phyloP scores from a whole-genome alignment of 305 asterid genomes.

The Fraxinus floribunda region DNA sequence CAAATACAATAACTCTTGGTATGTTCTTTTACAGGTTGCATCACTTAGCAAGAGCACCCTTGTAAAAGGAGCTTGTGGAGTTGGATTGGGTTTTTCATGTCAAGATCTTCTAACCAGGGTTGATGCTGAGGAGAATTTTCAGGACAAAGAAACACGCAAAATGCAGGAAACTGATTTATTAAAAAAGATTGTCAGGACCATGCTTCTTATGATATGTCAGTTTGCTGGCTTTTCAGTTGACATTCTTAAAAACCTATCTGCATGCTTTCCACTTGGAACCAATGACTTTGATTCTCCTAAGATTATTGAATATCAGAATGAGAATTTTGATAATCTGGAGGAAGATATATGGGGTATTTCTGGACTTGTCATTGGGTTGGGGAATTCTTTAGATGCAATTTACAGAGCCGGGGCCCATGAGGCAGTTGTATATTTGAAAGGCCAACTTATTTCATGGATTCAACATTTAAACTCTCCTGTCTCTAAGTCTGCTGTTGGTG shows the following conservation, averaged over 20 bases:
- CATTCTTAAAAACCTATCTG: slow-evolving; percentile 47
- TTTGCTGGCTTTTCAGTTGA: slow-evolving; percentile 55
- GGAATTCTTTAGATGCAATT: slow-evolving; percentile 69
- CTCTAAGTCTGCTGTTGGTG: slow-evolving; percentile 25
- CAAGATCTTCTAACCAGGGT: slow-evolving; percentile 72
- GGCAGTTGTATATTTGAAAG: slow-evolving; percentile 63
- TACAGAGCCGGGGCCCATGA: slow-evolving; percentile 72
- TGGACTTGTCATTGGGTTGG: slow-evolving; percentile 86
- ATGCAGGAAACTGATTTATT: slow-evolving; percentile 59
- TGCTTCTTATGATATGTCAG: slow-evolving; percentile 63
- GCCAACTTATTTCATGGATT: slow-evolving; percentile 64
- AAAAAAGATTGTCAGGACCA: slow-evolving; percentile 57
- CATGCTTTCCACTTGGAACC: slow-evolving; percentile 49
- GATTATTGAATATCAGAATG: slow-evolving; percentile 34
- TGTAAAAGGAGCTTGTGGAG: slow-evolving; percentile 95
- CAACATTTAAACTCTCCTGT: slow-evolving; percentile 39
- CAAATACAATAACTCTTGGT: neutral
- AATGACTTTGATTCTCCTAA: slow-evolving; percentile 35
- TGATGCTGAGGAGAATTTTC: slow-evolving; percentile 46
- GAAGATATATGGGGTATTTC: slow-evolving; percentile 87
- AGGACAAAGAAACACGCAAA: slow-evolving; percentile 46
- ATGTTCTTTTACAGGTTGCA: slow-evolving; percentile 59
- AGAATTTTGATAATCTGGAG: slow-evolving; percentile 47
- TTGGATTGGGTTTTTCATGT: slow-evolving; percentile 89
- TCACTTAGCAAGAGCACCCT: slow-evolving; percentile 78